Percentiles rank a stretch among this genome's conserved stretches.
Evolutionary conservation across 1,139 yeast species (phyloP).

Genomic region (Hemisphaericaspora subhashii): DNA sequence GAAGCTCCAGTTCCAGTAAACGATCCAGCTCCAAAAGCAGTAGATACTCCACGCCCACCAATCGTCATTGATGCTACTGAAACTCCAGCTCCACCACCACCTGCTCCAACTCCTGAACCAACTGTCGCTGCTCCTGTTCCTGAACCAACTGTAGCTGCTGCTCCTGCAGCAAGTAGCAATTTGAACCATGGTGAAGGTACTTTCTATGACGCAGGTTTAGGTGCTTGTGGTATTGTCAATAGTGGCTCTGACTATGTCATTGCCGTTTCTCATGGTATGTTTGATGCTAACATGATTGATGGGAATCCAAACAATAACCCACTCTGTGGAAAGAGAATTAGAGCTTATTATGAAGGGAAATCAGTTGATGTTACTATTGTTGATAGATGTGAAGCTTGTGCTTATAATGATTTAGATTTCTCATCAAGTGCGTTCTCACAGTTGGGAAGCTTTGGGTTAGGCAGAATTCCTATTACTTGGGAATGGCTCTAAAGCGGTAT

Average conservation of each 20-base stretch:
- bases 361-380: slow-evolving; percentile 46
- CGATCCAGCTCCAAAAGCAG: slow-evolving; percentile 29
- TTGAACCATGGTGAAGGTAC: slow-evolving; percentile 54
- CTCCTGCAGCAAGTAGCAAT: slow-evolving; percentile 28
- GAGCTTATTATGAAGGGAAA: slow-evolving; percentile 39
- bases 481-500: slow-evolving; percentile 28
- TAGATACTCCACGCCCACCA: slow-evolving; percentile 21
- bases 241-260: slow-evolving; percentile 49
- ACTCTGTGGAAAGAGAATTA: slow-evolving; percentile 43
- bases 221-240: slow-evolving; percentile 59
- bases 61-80: too few species aligned
- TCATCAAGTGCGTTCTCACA: slow-evolving; percentile 43
- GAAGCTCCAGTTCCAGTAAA: neutral
- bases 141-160: slow-evolving; percentile 17
- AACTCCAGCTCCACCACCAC: slow-evolving; percentile 19
- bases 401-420: slow-evolving; percentile 39
- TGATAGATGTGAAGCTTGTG: slow-evolving; percentile 45
- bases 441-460: slow-evolving; percentile 39
- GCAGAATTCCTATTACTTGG: slow-evolving; percentile 47
- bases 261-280: slow-evolving; percentile 40
- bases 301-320: slow-evolving; percentile 46
- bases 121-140: slow-evolving; percentile 20
- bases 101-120: slow-evolving; percentile 19
- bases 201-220: slow-evolving; percentile 56
- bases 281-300: slow-evolving; percentile 29